Percentiles rank a stretch among this genome's conserved stretches.
These are phyloP conservation scores for Nitzschia sp. DNA, from an alignment of 108 stramenopile genomes.

Conservation along the genomic window DNA sequence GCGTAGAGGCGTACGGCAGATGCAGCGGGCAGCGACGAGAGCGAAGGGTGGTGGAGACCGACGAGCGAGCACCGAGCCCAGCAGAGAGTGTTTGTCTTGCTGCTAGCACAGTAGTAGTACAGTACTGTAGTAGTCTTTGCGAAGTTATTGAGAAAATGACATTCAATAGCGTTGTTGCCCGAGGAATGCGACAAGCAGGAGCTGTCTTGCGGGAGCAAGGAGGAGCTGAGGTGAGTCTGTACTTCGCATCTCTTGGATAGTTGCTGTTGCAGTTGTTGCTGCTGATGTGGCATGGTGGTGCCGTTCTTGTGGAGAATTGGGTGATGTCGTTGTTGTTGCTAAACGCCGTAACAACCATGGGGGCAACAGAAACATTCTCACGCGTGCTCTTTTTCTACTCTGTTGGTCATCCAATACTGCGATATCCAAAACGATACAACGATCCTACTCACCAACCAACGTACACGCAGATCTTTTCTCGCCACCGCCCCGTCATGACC, in stretches of 20 bases:
- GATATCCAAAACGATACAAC: neutral
- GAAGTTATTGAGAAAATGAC: neutral
- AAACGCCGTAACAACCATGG: too few relatives aligned
- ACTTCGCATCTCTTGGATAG: neutral
- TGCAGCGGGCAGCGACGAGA: too few relatives aligned
- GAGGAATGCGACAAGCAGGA: conserved; percentile 66
- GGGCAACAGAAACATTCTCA: too few relatives aligned
- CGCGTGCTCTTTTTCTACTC: neutral
- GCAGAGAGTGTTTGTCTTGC: too few relatives aligned
- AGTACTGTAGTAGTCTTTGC: too few relatives aligned
- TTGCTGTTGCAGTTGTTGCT: neutral
- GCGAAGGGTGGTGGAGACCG: too few relatives aligned
- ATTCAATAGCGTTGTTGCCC: conserved; percentile 48
- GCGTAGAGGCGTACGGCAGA: too few relatives aligned
- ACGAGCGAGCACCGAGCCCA: too few relatives aligned
- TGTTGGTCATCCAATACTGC: too few relatives aligned
- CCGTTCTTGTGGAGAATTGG: neutral
- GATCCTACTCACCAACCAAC: neutral
- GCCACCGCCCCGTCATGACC: conserved; percentile 82
- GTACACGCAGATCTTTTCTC: conserved; percentile 70
- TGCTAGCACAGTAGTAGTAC: too few relatives aligned
- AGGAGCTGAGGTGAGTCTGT: conserved; percentile 54
- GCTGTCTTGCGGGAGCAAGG: conserved; percentile 43
- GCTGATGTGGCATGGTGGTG: too few relatives aligned
- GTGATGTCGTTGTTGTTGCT: neutral